Base-by-base conservation (phyloP, 257 asterid species). In the Asclepias syriaca region DNA sequence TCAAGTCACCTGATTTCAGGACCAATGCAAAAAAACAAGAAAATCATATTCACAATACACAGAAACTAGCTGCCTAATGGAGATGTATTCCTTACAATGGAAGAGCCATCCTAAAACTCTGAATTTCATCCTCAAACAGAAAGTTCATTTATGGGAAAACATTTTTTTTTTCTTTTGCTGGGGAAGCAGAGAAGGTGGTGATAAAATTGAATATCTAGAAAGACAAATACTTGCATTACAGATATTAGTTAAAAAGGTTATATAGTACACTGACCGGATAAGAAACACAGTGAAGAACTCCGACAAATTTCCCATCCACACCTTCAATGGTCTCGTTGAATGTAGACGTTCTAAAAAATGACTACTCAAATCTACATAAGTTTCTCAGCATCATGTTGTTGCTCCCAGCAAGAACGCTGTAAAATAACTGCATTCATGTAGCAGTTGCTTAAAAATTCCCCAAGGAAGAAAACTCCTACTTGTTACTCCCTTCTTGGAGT, bases 221-320 rank as follows among this genome's bases (percentile, higher is more conserved):
- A 72, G 73, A 50, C 72, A 72, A 71, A 72, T 65, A 58, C 79
- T 75, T 75, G 58, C 65, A 75, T 84, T 83, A 82, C 89, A 83
- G 9, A 80, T 74, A 82, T 76, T 68, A 83, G 87, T 82, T 76
- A 76, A 68, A 68, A 67, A 56, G 54, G 80, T 71, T 87, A 84
- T 87, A 84, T 77, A 76, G 85, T 87, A 91, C 94, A 89, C 63
- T 46, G 85, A 78, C 65, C 32, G 73, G 84, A 81, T 71, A 74
- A 79, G 85, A 69, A 75, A 82, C 51, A 83, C 81, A 81, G 37
- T 77, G 77, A 48, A 79, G 65, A 75, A 51, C 80, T 75, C 73
- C 40, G 50, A 43, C 76, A 29, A 74, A 32, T 72, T 78, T 75
- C 76, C 80, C 86, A 72, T 82, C 85, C 88, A 81, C 57, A 74